A percentile compares a stretch with the other conserved stretches of the same genome.
Conservation (phyloP, 305 asterid genomes). For the Solanum hybrid region DNA sequence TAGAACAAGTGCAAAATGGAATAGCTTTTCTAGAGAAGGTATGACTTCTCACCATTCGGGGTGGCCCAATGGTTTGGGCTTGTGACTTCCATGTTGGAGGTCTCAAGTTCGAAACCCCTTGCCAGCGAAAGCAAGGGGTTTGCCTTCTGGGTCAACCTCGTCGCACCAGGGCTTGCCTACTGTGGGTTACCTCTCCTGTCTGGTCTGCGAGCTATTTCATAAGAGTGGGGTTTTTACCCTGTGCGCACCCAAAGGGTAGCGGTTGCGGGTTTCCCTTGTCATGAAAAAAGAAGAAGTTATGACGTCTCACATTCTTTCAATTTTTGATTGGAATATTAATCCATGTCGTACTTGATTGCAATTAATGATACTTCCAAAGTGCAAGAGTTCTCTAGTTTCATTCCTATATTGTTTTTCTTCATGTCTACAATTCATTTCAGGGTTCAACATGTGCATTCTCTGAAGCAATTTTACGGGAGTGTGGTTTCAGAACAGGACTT, state of each 20-base stretch:
- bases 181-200: neutral
- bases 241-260: neutral
- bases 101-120: neutral
- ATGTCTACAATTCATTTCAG: conserved; percentile 32
- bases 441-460: conserved; percentile 83
- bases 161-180: neutral
- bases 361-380: neutral
- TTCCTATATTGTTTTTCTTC: conserved; percentile 7
- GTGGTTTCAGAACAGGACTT: conserved; percentile 83
- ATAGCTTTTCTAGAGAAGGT: neutral
- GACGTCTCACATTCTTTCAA: neutral
- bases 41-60: neutral
- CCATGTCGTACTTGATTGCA: neutral
- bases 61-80: neutral
- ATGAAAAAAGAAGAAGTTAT: neutral
- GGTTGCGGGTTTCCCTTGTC: neutral
- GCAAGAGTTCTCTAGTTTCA: neutral
- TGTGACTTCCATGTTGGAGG: neutral
- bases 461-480: conserved; percentile 74
- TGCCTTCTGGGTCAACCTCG: neutral
- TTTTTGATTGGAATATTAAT: neutral
- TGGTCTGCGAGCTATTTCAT: neutral
- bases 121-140: neutral
- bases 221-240: neutral
- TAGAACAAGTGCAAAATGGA: neutral